Conservation (phyloP, 768 basidiomycete species). For the Plicaturopsis crispa region DNA sequence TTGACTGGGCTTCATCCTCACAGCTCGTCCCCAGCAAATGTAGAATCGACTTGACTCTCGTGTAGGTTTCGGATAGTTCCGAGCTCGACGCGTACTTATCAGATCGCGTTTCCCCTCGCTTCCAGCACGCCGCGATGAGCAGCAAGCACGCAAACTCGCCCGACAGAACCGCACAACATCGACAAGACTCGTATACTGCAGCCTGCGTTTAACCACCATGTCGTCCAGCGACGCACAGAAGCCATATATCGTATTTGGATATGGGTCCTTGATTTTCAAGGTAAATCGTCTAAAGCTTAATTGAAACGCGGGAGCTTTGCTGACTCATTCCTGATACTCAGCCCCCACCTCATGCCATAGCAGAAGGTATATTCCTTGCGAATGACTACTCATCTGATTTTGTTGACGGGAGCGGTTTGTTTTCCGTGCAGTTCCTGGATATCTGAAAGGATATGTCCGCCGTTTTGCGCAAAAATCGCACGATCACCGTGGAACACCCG, state of each 20-base stretch:
- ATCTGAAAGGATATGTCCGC: slow-evolving; percentile 84
- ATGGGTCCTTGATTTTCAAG: slow-evolving; percentile 92
- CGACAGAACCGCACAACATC: too few relatives aligned
- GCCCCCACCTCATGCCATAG: slow-evolving; percentile 78
- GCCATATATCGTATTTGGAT: slow-evolving; percentile 79
- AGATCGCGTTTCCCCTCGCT: too few relatives aligned
- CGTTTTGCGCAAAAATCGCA: slow-evolving; percentile 89
- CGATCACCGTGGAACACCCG: slow-evolving; percentile 88
- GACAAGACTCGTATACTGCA: too few relatives aligned
- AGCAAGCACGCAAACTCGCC: too few relatives aligned
- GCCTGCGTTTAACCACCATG: too few relatives aligned
- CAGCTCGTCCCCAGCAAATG: too few relatives aligned
- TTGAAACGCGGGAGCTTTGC: slow-evolving; percentile 3
- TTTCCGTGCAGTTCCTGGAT: slow-evolving; percentile 54
- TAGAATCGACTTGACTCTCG: too few relatives aligned
- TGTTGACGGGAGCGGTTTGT: background rate
- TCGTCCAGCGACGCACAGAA: too few relatives aligned
- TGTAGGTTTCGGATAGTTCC: too few relatives aligned
- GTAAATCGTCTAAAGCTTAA: slow-evolving; percentile 25
- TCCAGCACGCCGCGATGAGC: too few relatives aligned
- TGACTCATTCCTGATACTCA: slow-evolving; percentile 18
- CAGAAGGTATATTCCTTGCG: slow-evolving; percentile 41
- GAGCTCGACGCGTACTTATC: too few relatives aligned
- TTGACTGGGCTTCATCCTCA: too few relatives aligned
- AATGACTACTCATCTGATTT: background rate